Conservation (phyloP, 1,139 yeast genomes). For the Spathaspora jeffriesii region DNA sequence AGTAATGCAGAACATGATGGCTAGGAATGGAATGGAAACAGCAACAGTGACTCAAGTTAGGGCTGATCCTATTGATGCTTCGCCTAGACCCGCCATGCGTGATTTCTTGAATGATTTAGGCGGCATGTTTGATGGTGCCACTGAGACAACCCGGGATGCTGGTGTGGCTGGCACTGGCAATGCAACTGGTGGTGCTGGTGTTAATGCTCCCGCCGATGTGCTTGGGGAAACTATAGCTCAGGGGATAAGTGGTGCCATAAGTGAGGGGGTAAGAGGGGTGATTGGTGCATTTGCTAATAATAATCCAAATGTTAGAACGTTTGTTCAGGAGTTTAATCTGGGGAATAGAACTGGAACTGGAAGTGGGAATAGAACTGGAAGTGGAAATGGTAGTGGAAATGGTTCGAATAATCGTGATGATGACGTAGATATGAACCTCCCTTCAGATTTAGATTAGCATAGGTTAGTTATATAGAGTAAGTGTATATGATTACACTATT, state of each 20-base stretch:
- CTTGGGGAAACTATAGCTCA: slow-evolving; percentile 1
- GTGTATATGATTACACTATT: no score
- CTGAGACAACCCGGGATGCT: not conserved
- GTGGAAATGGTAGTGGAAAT: not conserved
- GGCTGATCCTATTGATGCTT: slow-evolving; percentile 3
- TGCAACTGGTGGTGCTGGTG: not conserved
- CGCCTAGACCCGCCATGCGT: slow-evolving; percentile 12
- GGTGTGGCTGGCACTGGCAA: not conserved
- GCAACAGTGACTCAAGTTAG: slow-evolving; percentile 18
- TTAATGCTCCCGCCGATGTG: not conserved
- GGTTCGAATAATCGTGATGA: not conserved
- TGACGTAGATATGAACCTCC: slow-evolving; percentile 12
- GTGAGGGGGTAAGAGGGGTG: slow-evolving; percentile 5
- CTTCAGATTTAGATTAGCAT: slow-evolving; percentile 8
- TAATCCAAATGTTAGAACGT: slow-evolving; percentile 7
- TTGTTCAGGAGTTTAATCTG: slow-evolving; percentile 9
- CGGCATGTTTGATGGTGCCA: slow-evolving; percentile 17
- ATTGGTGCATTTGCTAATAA: slow-evolving; percentile 5
- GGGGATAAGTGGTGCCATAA: slow-evolving; percentile 5
- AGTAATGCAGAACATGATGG: slow-evolving; percentile 37
- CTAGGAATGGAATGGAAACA: slow-evolving; percentile 29
- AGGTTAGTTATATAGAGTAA: no score
- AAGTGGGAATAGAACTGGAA: not conserved
- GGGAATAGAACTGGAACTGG: slow-evolving; percentile 3
- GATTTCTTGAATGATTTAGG: slow-evolving; percentile 25